Base-by-base conservation (phyloP, 2,329 filamentous ascomycete species). In the Talaromyces sp. region DNA sequence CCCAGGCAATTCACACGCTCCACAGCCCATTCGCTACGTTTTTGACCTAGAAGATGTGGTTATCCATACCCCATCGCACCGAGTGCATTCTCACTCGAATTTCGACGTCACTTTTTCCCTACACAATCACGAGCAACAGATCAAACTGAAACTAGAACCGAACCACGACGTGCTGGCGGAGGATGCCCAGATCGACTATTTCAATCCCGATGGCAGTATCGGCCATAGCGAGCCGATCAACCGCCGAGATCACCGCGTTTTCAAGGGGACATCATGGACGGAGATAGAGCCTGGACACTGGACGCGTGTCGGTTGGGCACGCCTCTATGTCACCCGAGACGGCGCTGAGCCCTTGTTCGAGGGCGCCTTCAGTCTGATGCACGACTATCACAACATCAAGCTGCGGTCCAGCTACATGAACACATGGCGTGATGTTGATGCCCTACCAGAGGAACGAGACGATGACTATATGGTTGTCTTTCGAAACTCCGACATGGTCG, bases 401-500 rank as follows among this genome's bases (percentile, higher is more conserved):
- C 86, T 91, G 31, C 85, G 85, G 65, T 83, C 84, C 31, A 89
- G 87, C 64, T 99, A 95, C 72, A 82, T 85, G 72, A 82, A 85
- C 66, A 92, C 91, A 53, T 89, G 85, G 70, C 86, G 91, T 64
- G 74, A 79, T 27, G 79, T 87, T 52, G 95, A 99, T 73, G 91
- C 92, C 2, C 79, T 83, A 30, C 73, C 91, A 14, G 74, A 78
- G 34, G 72, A 81, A 33, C 76, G 79, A 53, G 81, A 79, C 4
- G 84, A 87, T 34, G 90, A 96, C 64, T 89, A 86, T 71, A 95
- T 99, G 93, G 83, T 97, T 40, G 84, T 97, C 1, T 98, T 91
- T 83, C 86, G 93, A 66, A 93, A 98, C 72, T 96, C 92, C 31
- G 95, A 99, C 74, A 86, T 97, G 70, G 74, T 79, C 69, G 64